A percentile compares a stretch with the other conserved stretches of the same genome.
Evolutionary conservation across 805 yeast genomes (phyloP).

Genomic region (Pichia heedii): DNA sequence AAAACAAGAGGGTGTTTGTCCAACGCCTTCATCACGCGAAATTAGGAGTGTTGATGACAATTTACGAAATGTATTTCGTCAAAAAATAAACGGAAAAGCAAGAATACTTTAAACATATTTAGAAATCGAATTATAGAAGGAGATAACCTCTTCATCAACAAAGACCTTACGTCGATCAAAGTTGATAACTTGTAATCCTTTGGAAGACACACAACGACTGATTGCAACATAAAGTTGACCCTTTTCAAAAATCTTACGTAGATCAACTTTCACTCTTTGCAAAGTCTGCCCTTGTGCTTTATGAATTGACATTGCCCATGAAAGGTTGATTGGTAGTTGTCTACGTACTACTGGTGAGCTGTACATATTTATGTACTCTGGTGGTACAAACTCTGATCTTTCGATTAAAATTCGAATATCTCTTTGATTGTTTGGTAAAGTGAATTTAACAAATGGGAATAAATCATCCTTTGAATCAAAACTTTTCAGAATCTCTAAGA

Average conservation of each 20-base stretch:
- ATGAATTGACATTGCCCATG: slow-evolving; percentile 82
- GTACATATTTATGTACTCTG: slow-evolving; percentile 15
- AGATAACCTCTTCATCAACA: slow-evolving; percentile 50
- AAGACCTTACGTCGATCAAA: slow-evolving; percentile 50
- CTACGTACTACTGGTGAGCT: slow-evolving; percentile 25
- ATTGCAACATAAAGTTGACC: slow-evolving; percentile 83
- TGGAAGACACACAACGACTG: slow-evolving; percentile 66
- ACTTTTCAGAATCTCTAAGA: slow-evolving; percentile 16
- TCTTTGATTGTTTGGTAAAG: slow-evolving; percentile 21
- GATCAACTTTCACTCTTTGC: slow-evolving; percentile 59
- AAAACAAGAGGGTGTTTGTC: no score
- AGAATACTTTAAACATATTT: no score
- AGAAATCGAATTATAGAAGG: slow-evolving; percentile 41
- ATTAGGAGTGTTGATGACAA: background rate
- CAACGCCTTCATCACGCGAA: no score
- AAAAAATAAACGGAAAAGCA: background rate
- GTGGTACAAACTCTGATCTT: slow-evolving; percentile 26
- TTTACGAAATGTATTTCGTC: background rate
- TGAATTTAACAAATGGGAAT: slow-evolving; percentile 41
- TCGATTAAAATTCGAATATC: slow-evolving; percentile 25
- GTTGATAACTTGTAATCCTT: slow-evolving; percentile 54
- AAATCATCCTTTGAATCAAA: slow-evolving; percentile 16
- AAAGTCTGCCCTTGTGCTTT: slow-evolving; percentile 83
- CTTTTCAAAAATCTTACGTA: slow-evolving; percentile 59
- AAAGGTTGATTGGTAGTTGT: slow-evolving; percentile 62